Evolutionary conservation across 371 early-diverging fungal species (phyloP).

Genomic region (Mortierella sp.): DNA sequence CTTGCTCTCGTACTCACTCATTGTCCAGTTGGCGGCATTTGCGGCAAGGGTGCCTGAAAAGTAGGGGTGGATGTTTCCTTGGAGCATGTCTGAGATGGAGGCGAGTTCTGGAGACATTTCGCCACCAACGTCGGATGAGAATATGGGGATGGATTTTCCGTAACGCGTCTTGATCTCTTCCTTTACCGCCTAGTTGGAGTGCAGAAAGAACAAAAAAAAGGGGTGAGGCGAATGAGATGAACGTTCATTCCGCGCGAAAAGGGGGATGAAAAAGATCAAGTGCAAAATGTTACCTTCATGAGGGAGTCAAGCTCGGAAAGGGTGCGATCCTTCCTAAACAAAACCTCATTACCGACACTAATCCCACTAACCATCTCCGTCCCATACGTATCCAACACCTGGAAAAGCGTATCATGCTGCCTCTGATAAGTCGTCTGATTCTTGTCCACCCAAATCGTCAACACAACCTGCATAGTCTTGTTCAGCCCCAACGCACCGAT

Average conservation of each 20-base stretch:
- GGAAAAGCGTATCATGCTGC: conserved; percentile 49
- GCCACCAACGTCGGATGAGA: conserved; percentile 56
- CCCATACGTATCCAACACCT: conserved; percentile 49
- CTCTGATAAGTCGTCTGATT: conserved; percentile 48
- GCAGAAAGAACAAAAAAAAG: neutral
- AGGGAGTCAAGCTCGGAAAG: conserved; percentile 14
- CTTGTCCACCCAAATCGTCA: conserved; percentile 60
- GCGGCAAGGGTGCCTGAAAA: conserved; percentile 57
- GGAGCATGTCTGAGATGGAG: conserved; percentile 59
- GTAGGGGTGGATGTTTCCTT: conserved; percentile 69
- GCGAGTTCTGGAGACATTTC: conserved; percentile 57
- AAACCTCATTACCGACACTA: conserved; percentile 59
- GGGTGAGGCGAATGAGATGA: neutral
- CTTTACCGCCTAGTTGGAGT: conserved; percentile 15
- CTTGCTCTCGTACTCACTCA: conserved; percentile 27
- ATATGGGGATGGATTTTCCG: conserved; percentile 35
- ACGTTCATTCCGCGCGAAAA: neutral
- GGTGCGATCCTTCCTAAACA: conserved; percentile 44
- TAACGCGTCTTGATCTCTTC: conserved; percentile 24
- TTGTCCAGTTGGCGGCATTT: conserved; percentile 59
- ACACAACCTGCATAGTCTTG: conserved; percentile 45
- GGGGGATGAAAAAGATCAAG: neutral
- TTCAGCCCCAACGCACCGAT: conserved; percentile 48
- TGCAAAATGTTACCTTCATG: conserved; percentile 10
- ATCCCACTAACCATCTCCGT: conserved; percentile 51